phyloP scores from a whole-genome alignment of 257 asterid genomes.

The Jasminum sambac region DNA sequence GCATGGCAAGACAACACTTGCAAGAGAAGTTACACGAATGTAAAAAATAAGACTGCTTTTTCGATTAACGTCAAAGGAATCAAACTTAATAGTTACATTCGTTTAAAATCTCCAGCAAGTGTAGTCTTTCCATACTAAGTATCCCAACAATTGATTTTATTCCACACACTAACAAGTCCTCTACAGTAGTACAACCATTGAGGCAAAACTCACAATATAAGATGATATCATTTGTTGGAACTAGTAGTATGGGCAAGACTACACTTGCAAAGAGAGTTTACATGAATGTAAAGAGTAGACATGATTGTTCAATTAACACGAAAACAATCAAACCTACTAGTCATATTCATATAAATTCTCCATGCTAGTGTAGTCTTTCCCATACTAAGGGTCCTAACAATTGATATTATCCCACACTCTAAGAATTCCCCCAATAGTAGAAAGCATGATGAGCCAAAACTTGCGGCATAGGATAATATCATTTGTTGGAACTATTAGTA shows the following conservation, averaged over 20 bases:
- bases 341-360: not conserved
- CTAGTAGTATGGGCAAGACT: slow-evolving; percentile 1
- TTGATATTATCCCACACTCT: not conserved
- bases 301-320: not conserved
- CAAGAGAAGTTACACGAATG: too few relatives aligned
- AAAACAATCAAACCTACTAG: not conserved
- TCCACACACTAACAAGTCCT: too few relatives aligned
- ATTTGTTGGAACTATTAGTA: not conserved
- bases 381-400: not conserved
- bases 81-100: too few relatives aligned
- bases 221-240: slow-evolving; percentile 4
- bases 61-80: too few relatives aligned
- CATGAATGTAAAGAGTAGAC: not conserved
- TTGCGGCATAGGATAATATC: not conserved
- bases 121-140: too few relatives aligned
- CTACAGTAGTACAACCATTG: not conserved
- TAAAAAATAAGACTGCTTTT: too few relatives aligned
- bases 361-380: not conserved
- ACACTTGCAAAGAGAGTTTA: not conserved
- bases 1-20: too few relatives aligned
- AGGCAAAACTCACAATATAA: not conserved
- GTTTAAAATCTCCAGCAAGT: too few relatives aligned
- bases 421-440: not conserved
- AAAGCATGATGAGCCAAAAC: not conserved
- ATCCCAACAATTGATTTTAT: too few relatives aligned